Evolutionary conservation across 2,329 filamentous ascomycete species (phyloP), one percentile per base, ranked within the genome.

Genomic region (Waltergamsia citrina): DNA sequence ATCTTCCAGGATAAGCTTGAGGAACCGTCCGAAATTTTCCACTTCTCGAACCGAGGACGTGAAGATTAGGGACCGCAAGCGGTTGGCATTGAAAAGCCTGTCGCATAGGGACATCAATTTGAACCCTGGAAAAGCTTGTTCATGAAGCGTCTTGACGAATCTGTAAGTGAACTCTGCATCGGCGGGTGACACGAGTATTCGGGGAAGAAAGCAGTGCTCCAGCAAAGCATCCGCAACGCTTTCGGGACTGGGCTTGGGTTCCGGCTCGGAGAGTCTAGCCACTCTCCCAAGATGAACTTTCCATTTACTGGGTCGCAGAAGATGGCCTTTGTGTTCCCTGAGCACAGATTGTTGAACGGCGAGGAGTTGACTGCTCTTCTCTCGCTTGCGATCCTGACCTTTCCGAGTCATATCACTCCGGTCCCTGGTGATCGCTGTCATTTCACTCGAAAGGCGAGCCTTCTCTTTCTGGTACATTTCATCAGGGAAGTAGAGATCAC

Each of bases 141-240:
- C 79, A 56, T 98, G 92, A 35, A 98, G 71, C 47, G 85, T 85
- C 48, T 85, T 87, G 50, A 96, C 66, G 63, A 96, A 81, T 43
- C 79, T 77, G 58, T 88, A 93, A 36, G 78, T 81, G 60, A 85
- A 98, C 45, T 94, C 85, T 1, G 90, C 85, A 53, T 98, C 92
- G 32, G 83, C 71, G 2, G 86, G 77, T 1, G 88, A 94, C 20
- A 94, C 66, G 18, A 92, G 70, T 14, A 93, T 69, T 27, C 92
- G 81, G 8, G 92, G 92, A n/a, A 96, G 59, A 44, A 98, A 78
- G 52, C 92, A 98, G 47, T 93, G 81, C 56, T 96, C 87, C 8
- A 98, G 71, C 14, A 98, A 62, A 4, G 75, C 71, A 46, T 87
- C 77, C 34, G 90, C 84, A 5, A 93, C 67, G 7, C 64, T 65